These are phyloP conservation scores for Suillus subaureus DNA, from an alignment of 768 basidiomycete species.

Conservation along the genomic window DNA sequence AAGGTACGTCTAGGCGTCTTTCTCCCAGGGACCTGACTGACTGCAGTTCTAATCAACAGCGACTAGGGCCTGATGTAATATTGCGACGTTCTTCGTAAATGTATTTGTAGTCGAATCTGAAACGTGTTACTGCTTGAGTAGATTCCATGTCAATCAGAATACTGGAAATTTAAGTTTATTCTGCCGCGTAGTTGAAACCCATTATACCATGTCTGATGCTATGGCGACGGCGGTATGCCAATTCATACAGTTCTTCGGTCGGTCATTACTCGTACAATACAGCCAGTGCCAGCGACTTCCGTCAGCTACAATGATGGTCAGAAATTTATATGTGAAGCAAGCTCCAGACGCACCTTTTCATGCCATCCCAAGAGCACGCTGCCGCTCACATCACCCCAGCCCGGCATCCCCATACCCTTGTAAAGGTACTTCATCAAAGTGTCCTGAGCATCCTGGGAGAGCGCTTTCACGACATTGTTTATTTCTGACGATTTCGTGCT, in stretches of 20 bases:
- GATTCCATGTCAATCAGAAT: not conserved
- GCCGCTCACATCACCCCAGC: slow-evolving; percentile 34
- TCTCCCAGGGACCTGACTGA: not conserved
- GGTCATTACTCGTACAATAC: slow-evolving; percentile 87
- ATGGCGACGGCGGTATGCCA: not conserved
- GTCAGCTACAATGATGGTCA: slow-evolving; percentile 61
- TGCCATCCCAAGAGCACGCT: too few species aligned
- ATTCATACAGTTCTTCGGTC: slow-evolving; percentile 59
- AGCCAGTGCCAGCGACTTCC: slow-evolving; percentile 91
- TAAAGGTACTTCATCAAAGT: slow-evolving; percentile 94
- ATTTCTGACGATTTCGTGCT: slow-evolving; percentile 92
- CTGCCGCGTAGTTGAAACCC: not conserved
- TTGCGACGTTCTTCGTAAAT: not conserved
- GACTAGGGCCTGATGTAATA: not conserved
- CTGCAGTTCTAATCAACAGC: not conserved
- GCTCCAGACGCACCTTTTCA: too few species aligned
- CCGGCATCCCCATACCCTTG: slow-evolving; percentile 89
- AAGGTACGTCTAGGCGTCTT: too few species aligned
- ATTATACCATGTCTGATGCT: not conserved
- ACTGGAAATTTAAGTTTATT: not conserved
- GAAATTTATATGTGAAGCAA: slow-evolving; percentile 5
- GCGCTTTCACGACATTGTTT: slow-evolving; percentile 65
- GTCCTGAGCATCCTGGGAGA: slow-evolving; percentile 79
- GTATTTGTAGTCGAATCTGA: not conserved
- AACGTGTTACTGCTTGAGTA: not conserved